These are phyloP conservation scores for Exophiala calicioides DNA, from an alignment of 2,329 filamentous ascomycete species.

Conservation along the genomic window DNA sequence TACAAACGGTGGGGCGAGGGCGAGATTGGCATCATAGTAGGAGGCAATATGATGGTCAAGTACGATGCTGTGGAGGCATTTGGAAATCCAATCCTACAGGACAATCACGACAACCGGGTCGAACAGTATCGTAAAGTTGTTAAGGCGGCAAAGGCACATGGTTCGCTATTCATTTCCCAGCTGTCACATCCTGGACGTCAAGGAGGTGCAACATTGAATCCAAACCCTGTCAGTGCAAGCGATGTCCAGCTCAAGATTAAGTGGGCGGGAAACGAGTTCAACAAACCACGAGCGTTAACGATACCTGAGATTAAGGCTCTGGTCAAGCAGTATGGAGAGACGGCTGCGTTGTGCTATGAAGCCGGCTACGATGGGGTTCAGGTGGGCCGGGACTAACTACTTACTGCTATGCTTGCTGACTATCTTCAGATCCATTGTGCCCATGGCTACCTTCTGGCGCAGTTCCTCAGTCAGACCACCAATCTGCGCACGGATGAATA, in stretches of 20 bases:
- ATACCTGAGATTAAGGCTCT: constrained; percentile 30
- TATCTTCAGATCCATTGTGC: constrained; percentile 43
- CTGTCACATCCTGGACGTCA: constrained; percentile 66
- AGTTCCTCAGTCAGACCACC: constrained; percentile 55
- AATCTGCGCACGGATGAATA: constrained; percentile 65
- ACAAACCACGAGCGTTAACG: constrained; percentile 37
- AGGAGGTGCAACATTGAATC: constrained; percentile 47
- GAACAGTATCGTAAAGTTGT: constrained; percentile 61
- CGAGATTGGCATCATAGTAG: constrained; percentile 58
- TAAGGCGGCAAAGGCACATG: constrained; percentile 57
- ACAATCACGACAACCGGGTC: constrained; percentile 57
- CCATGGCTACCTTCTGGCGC: constrained; percentile 60
- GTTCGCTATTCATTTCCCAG: constrained; percentile 61
- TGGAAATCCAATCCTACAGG: constrained; percentile 62
- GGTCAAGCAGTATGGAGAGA: constrained; percentile 24
- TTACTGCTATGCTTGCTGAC: too few relatives aligned
- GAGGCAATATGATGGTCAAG: constrained; percentile 66
- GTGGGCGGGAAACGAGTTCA: constrained; percentile 38
- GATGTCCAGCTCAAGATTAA: constrained; percentile 49
- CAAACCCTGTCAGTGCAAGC: constrained; percentile 54
- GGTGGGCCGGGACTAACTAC: not conserved
- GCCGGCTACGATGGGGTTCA: constrained; percentile 31
- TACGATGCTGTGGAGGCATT: constrained; percentile 58
- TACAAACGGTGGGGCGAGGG: constrained; percentile 65
- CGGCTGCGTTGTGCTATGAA: constrained; percentile 24